Conservation (phyloP, 495 filamentous ascomycete species). For the Cairneyella variabilis region DNA sequence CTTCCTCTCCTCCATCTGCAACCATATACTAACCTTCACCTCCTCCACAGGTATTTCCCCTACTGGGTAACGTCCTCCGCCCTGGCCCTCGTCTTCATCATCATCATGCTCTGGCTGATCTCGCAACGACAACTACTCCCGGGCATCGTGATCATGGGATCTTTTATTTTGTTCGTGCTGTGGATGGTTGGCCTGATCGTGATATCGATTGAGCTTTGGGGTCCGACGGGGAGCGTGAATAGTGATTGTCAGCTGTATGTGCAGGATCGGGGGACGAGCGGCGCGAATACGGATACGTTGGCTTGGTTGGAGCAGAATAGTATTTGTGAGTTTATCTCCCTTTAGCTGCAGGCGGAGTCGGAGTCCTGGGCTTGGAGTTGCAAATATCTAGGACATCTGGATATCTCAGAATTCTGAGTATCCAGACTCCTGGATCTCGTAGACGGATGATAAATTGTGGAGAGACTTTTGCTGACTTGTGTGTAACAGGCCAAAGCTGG, state of each 20-base stretch:
- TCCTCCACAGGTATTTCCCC: constrained; percentile 76
- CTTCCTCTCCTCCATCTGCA: neutral
- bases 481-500: constrained; percentile 47
- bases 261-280: constrained; percentile 46
- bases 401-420: no score
- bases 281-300: constrained; percentile 66
- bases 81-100: constrained; percentile 70
- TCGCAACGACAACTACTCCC: constrained; percentile 78
- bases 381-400: no score
- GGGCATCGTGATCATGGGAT: constrained; percentile 81
- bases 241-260: constrained; percentile 77
- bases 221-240: constrained; percentile 68
- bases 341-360: no score
- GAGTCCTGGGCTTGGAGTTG: no score
- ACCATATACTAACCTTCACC: neutral
- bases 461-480: no score
- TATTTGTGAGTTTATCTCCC: constrained; percentile 62
- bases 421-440: no score
- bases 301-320: constrained; percentile 85
- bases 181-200: constrained; percentile 93
- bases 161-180: constrained; percentile 91
- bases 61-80: constrained; percentile 76
- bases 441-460: no score
- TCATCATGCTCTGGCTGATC: constrained; percentile 68
- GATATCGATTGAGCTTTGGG: constrained; percentile 84